Percentiles rank a stretch among this genome's conserved stretches.
Conservation (phyloP, 208 protist genomes). For the Acanthamoeba triangularis region DNA sequence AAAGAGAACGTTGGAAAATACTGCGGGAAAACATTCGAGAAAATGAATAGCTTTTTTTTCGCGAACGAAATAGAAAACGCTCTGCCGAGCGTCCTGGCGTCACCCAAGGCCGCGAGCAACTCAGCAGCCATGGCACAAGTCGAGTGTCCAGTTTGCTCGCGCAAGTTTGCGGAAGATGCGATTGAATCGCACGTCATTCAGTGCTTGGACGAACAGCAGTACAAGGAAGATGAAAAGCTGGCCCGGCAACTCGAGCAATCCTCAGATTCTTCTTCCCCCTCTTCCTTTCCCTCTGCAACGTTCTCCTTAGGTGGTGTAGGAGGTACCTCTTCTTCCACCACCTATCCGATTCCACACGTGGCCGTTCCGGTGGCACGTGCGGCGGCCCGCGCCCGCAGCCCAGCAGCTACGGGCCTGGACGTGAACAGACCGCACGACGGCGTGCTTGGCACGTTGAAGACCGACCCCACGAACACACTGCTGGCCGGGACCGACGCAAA, state of each 20-base stretch:
- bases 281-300: neutral
- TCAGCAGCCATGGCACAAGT: neutral
- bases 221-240: constrained; percentile 34
- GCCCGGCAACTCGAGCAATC: neutral
- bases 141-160: neutral
- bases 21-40: too few relatives aligned
- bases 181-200: neutral
- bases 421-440: neutral
- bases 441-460: neutral
- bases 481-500: neutral
- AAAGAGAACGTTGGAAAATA: neutral
- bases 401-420: neutral
- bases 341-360: neutral
- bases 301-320: neutral
- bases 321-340: neutral
- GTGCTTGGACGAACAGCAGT: constrained; percentile 36
- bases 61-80: too few relatives aligned
- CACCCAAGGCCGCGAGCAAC: too few relatives aligned
- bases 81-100: too few relatives aligned
- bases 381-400: neutral
- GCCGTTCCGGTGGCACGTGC: too few relatives aligned
- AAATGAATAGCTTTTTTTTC: too few relatives aligned
- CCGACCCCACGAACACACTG: constrained; percentile 20
- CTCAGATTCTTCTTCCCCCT: neutral
- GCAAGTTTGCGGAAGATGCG: neutral